Percentiles rank a stretch among this genome's conserved stretches.
Conservation (phyloP, 2,329 filamentous ascomycete species). For the Penicillium glabrum region DNA sequence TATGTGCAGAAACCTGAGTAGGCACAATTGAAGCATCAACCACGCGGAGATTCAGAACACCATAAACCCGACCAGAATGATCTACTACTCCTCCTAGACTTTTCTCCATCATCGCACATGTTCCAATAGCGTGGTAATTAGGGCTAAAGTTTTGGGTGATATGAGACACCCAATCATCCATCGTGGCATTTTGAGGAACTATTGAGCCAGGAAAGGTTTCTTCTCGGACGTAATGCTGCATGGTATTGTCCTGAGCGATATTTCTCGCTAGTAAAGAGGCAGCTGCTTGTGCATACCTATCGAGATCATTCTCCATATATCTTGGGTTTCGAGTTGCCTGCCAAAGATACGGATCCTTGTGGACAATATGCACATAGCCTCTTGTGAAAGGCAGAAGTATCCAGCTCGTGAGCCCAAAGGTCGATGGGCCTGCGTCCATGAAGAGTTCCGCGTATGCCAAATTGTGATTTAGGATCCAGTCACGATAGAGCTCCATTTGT, state of each 20-base stretch:
- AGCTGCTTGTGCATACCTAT: neutral
- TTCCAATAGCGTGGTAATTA: constrained; percentile 1
- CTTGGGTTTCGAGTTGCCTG: neutral
- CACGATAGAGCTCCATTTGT: constrained; percentile 1
- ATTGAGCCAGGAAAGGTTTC: neutral
- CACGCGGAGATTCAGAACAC: neutral
- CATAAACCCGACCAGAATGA: neutral
- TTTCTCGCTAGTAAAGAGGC: neutral
- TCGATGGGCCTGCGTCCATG: neutral
- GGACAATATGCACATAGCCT: neutral
- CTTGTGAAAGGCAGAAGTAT: neutral
- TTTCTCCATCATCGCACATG: neutral
- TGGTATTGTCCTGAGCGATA: neutral
- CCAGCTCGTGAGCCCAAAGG: neutral
- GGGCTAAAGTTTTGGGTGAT: neutral
- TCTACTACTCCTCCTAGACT: neutral
- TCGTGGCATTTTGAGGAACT: neutral
- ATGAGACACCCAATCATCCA: neutral
- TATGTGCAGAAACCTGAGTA: neutral
- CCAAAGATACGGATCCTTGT: neutral
- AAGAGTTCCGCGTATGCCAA: neutral
- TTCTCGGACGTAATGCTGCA: neutral
- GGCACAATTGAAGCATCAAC: constrained; percentile 2
- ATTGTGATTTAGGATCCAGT: neutral
- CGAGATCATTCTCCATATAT: neutral